Percentiles rank a stretch among this genome's conserved stretches.
Conservation (phyloP, 1,284 basidiomycete genomes). For the Moniliella sp. region DNA sequence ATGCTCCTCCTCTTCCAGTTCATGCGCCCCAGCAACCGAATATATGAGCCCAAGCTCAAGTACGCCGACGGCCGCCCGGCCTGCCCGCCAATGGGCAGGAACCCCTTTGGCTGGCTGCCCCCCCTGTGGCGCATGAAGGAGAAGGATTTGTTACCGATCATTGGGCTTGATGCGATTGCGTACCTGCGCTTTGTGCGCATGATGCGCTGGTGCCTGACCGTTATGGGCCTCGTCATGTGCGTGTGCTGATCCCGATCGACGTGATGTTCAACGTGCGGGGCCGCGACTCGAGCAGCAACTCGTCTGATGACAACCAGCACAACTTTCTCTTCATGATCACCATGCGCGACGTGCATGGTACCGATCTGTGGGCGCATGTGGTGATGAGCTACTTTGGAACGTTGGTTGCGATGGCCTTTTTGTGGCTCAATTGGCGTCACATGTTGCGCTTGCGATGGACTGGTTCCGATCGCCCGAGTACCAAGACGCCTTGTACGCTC, state of each 20-base stretch:
- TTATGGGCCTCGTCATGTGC: conserved; percentile 41
- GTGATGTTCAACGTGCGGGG: conserved; percentile 21
- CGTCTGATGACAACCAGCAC: not conserved
- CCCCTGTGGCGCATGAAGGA: conserved; percentile 64
- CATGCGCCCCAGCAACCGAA: conserved; percentile 21
- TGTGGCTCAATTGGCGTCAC: conserved; percentile 21
- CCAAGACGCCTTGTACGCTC: conserved; percentile 39
- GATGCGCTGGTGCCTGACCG: conserved; percentile 40
- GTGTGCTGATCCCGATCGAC: conserved; percentile 61
- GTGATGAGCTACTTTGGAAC: conserved; percentile 26
- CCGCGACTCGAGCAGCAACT: conserved; percentile 1
- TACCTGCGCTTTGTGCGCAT: conserved; percentile 80
- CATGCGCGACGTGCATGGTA: conserved; percentile 21
- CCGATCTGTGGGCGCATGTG: conserved; percentile 27
- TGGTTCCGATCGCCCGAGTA: conserved; percentile 29
- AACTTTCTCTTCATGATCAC: conserved; percentile 12
- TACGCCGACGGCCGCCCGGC: conserved; percentile 61
- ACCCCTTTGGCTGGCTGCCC: conserved; percentile 50
- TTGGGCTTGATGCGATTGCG: conserved; percentile 70
- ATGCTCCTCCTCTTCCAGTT: conserved; percentile 22
- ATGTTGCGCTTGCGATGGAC: conserved; percentile 21
- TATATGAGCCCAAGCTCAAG: conserved; percentile 59
- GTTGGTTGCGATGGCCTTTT: conserved; percentile 13
- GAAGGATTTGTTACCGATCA: conserved; percentile 62
- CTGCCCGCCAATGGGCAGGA: conserved; percentile 48